Conservation (phyloP, 2,329 filamentous ascomycete species). For the Ampelomyces quisqualis region DNA sequence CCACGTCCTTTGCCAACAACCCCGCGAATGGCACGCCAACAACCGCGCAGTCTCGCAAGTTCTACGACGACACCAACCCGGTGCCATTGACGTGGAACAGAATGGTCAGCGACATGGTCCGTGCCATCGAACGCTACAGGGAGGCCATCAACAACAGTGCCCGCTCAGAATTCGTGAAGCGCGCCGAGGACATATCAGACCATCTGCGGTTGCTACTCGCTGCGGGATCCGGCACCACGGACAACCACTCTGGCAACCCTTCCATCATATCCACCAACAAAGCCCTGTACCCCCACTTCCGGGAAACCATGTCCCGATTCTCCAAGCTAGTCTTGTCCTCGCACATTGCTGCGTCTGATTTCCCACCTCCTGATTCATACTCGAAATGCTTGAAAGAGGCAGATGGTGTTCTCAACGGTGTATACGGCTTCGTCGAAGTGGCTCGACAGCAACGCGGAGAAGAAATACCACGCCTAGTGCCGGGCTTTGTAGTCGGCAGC, state of each 20-base stretch:
- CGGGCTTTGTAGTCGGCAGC: constrained; percentile 89
- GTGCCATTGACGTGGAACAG: constrained; percentile 84
- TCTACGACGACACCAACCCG: constrained; percentile 85
- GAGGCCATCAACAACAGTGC: constrained; percentile 82
- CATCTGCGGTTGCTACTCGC: constrained; percentile 91
- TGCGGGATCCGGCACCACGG: constrained; percentile 92
- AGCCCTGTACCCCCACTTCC: constrained; percentile 91
- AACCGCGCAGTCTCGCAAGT: constrained; percentile 69
- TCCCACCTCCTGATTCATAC: constrained; percentile 88
- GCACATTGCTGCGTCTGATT: constrained; percentile 94
- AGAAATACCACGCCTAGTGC: constrained; percentile 87
- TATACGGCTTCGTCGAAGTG: constrained; percentile 95
- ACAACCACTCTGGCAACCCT: constrained; percentile 97
- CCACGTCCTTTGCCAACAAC: constrained; percentile 58
- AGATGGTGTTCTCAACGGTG: constrained; percentile 90
- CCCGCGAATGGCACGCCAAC: constrained; percentile 46
- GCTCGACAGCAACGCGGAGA: constrained; percentile 91
- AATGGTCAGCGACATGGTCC: constrained; percentile 89
- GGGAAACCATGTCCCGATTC: constrained; percentile 99
- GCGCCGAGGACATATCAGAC: constrained; percentile 97
- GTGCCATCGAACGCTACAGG: constrained; percentile 84
- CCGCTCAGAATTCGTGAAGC: constrained; percentile 85
- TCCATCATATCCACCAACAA: constrained; percentile 99
- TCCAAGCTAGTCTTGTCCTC: constrained; percentile 98
- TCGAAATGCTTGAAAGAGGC: constrained; percentile 96